Conservation (phyloP, 148 eudicot species). For the Arbutus unedo region DNA sequence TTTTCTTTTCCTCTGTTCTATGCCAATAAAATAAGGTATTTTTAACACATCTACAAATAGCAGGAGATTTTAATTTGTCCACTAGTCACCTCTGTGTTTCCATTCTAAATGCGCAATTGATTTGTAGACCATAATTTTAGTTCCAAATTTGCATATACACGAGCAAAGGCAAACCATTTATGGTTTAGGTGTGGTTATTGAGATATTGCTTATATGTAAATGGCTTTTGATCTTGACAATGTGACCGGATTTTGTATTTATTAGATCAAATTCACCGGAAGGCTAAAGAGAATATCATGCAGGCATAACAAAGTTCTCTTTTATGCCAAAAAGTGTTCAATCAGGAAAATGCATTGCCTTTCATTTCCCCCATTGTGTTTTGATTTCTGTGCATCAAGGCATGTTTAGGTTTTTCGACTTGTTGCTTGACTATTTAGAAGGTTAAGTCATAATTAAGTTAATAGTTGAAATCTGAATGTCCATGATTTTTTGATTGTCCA, state of each 20-base stretch:
- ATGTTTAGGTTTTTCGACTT: too few species aligned
- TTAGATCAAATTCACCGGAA: too few species aligned
- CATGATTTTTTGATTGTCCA: not conserved
- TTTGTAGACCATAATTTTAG: not conserved
- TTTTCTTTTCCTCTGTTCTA: not conserved
- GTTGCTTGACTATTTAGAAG: not conserved
- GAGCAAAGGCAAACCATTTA: not conserved
- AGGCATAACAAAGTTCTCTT: not conserved
- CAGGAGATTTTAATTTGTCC: not conserved
- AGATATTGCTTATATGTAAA: not conserved
- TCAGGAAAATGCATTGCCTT: not conserved
- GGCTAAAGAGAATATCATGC: not conserved
- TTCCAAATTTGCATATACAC: not conserved
- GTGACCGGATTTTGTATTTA: not conserved
- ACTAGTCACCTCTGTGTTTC: not conserved
- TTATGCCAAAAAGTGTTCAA: not conserved
- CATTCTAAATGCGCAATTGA: not conserved
- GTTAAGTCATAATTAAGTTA: not conserved
- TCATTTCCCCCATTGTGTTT: not conserved
- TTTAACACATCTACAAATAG: not conserved
- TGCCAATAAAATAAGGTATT: not conserved
- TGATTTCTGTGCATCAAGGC: constrained; percentile 3
- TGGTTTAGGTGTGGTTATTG: not conserved
- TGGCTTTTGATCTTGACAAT: not conserved
- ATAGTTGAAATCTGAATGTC: not conserved